These are phyloP conservation scores for Fusarium hainanense DNA, from an alignment of 2,329 filamentous ascomycete genomes.

Conservation along the genomic window DNA sequence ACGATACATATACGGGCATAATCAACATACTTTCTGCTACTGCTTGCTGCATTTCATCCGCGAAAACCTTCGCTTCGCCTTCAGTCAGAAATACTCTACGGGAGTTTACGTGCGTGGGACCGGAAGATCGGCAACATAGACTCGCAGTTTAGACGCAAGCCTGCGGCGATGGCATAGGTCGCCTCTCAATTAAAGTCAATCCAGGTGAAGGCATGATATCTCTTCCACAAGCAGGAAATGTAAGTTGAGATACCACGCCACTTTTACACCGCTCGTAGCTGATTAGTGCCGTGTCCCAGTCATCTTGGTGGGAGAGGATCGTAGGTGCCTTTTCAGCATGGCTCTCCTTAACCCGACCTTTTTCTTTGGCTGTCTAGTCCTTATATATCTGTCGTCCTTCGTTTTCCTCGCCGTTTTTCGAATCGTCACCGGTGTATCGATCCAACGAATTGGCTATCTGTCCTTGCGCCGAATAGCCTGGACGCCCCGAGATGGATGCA, in stretches of 20 bases:
- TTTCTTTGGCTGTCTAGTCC: slow-evolving; percentile 83
- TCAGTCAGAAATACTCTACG: slow-evolving; percentile 9
- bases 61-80: neutral
- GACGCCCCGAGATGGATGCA: slow-evolving; percentile 86
- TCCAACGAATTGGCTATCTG: slow-evolving; percentile 93
- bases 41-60: neutral
- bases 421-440: slow-evolving; percentile 92
- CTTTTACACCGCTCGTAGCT: slow-evolving; percentile 42
- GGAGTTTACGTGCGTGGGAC: slow-evolving; percentile 28
- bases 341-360: slow-evolving; percentile 81
- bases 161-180: slow-evolving; percentile 45
- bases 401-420: slow-evolving; percentile 92
- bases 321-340: slow-evolving; percentile 57
- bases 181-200: slow-evolving; percentile 32
- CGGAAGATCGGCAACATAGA: slow-evolving; percentile 39
- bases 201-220: slow-evolving; percentile 46
- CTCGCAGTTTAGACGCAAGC: slow-evolving; percentile 20
- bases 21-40: slow-evolving; percentile 1
- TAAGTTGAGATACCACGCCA: slow-evolving; percentile 42
- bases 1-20: slow-evolving; percentile 1
- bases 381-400: slow-evolving; percentile 91
- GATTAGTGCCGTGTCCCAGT: slow-evolving; percentile 32
- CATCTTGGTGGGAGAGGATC: slow-evolving; percentile 44
- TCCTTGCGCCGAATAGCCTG: slow-evolving; percentile 92
- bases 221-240: slow-evolving; percentile 40